Evolutionary conservation across 805 yeast genomes (phyloP).

Genomic region (Starmerella sirachaensis): DNA sequence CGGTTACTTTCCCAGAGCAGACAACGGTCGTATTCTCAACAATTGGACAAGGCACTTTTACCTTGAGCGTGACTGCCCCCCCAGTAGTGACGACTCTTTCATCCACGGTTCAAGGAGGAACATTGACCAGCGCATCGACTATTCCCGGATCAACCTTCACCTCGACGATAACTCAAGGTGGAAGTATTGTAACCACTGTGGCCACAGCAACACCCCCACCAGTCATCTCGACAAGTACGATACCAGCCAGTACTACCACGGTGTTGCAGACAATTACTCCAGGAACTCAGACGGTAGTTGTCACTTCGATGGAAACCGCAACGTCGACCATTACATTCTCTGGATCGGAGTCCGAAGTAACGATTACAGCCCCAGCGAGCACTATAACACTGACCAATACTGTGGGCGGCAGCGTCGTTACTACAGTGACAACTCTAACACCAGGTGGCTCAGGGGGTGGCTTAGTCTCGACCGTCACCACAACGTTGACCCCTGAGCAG

Average conservation of each 20-base stretch:
- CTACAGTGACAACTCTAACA: constrained; percentile 2
- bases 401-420: not conserved
- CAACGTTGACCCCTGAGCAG: constrained; percentile 6
- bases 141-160: constrained; percentile 11
- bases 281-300: constrained; percentile 13
- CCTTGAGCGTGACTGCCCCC: constrained; percentile 5
- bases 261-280: constrained; percentile 8
- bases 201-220: constrained; percentile 11
- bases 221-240: not conserved
- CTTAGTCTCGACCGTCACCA: not conserved
- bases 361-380: constrained; percentile 1
- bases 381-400: constrained; percentile 11
- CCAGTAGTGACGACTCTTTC: constrained; percentile 3
- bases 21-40: constrained; percentile 11
- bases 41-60: constrained; percentile 10
- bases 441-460: not conserved
- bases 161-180: constrained; percentile 5
- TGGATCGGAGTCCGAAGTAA: not conserved
- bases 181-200: constrained; percentile 4
- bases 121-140: constrained; percentile 1
- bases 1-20: constrained; percentile 6
- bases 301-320: not conserved
- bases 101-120: constrained; percentile 7
- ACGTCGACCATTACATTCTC: constrained; percentile 3
- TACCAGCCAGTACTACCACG: constrained; percentile 7